Evolutionary conservation across 2,329 filamentous ascomycete genomes (phyloP), one percentile per base, ranked within the genome.

Genomic region (Nemania serpens): DNA sequence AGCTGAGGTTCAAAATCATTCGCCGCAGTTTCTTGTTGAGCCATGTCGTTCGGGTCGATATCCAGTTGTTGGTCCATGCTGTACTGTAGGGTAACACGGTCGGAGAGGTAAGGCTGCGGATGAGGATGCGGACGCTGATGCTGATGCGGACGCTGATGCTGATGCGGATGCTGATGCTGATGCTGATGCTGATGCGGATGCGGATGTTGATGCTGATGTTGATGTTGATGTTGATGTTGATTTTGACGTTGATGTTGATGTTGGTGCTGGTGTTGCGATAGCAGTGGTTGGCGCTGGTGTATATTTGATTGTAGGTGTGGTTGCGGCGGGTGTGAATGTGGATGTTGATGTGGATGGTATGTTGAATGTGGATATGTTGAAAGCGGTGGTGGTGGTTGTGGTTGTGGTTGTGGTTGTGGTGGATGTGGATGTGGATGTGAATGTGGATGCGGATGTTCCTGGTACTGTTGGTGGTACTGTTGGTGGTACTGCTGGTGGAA

Each of bases 1-100:
- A 84, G 75, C n/a, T 81, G 75, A 6, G 85, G 84, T 62, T 83
- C 81, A 70, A 86, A 88, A 41, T 84, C 81, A 58, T 82, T 77
- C 10, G 86, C 86, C 33, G 86, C 81, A 48, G 82, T 83, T 73
- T 88, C 84, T 73, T 88, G 85, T 54, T 84, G 84, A 42, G 78
- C 80, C 55, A 86, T 75, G 63, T 82, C 82, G 65, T 34, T 58
- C 47, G 46, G 58, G 15, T 64, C 58, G 12, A 65, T 50, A n/a
- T 79, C 74, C 45, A 69, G 70, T 37, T 70, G 69, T 59, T 67
- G 60, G 48, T 78, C 76, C 78, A 80, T 80, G 66, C 77, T 76
- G 68, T 71, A 62, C 52, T 45, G 63, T 62, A 47, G 17, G 36
- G 60, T 59, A 20, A 55, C 54, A 22, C 53, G 58, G 49, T 37